Base-by-base conservation (phyloP, 192 early-diverging fungal species). In the Backusella circina region DNA sequence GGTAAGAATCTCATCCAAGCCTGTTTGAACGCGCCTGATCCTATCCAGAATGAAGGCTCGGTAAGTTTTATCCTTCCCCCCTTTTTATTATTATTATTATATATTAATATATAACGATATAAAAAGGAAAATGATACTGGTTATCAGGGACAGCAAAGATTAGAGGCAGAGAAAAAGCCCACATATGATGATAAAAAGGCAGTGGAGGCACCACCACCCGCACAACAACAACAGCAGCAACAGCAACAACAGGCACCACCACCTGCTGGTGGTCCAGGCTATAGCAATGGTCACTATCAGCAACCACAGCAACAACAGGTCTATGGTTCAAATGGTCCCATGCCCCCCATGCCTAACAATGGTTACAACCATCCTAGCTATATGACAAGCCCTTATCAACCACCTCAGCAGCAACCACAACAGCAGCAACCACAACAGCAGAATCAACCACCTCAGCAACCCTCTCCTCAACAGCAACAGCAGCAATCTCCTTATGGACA, bases 1-100 rank as follows among this genome's bases (percentile, higher is more conserved):
- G 96, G 95, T 73, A 96, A 96, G 82, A 94, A 93, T 70, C 84
- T 96, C 54, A 97, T 97, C 75, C 96, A 97, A 77, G 84, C 90
- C 2, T 97, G 96, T 80, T 85, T 97, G 72, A 95, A 95, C 83
- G 92, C 94, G 15, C 90, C 93, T 36, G 95, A 97, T 65, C 73
- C 73, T 21, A 26, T 64, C 30, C 57, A 32, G 37, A 39, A 33
- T 23, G 72, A 74, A 41, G 21, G 38, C 32, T 38, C 47, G 7
- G 72, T 74, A 65, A 74, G 33, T 21, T 38, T 8, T n/a, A 68
- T 28, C 31, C 16, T 10, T 36, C 35, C 16, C n/a, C 1, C 8
- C 32, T 33, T 33, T 18, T 67, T 18, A 1, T 28, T 26, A 16
- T 26, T 15, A n/a, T 41, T 41, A 15, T 15, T 47, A 18, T 47